These are phyloP conservation scores for Lactifluus piperatus DNA, from an alignment of 768 basidiomycete species.

Conservation along the genomic window DNA sequence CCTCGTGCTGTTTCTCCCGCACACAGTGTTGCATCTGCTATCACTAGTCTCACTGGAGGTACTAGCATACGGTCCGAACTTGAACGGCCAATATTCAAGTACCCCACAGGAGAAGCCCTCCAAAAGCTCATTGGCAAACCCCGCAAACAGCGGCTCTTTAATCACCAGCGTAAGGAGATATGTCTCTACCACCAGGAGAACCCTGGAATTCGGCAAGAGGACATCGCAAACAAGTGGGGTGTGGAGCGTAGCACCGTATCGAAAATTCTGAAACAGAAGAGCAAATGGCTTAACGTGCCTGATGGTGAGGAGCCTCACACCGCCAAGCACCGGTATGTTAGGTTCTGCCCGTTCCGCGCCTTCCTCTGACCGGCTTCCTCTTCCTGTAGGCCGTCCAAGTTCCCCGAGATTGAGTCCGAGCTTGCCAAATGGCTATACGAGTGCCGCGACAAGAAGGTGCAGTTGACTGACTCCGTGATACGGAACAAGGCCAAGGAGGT, in stretches of 20 bases:
- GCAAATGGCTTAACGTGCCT: slow-evolving; percentile 68
- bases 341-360: background rate
- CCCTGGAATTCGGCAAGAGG: slow-evolving; percentile 70
- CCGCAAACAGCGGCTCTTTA: slow-evolving; percentile 66
- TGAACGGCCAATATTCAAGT: slow-evolving; percentile 9
- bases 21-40: slow-evolving; percentile 44
- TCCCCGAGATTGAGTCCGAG: slow-evolving; percentile 63
- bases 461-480: slow-evolving; percentile 58
- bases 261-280: slow-evolving; percentile 81
- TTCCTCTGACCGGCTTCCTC: slow-evolving; percentile 13
- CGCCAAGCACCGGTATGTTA: slow-evolving; percentile 58
- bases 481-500: slow-evolving; percentile 62
- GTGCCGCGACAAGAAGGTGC: slow-evolving; percentile 36
- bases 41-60: slow-evolving; percentile 43
- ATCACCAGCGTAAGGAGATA: slow-evolving; percentile 66
- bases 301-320: slow-evolving; percentile 48
- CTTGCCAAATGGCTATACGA: slow-evolving; percentile 54
- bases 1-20: slow-evolving; percentile 56
- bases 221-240: slow-evolving; percentile 65
- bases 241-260: slow-evolving; percentile 92
- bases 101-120: slow-evolving; percentile 15
- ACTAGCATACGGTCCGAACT: slow-evolving; percentile 12
- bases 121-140: slow-evolving; percentile 35
- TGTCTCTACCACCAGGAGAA: slow-evolving; percentile 57
- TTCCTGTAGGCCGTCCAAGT: slow-evolving; percentile 59